phyloP scores from a whole-genome alignment of 257 asterid species.

The Linaria vulgaris region DNA sequence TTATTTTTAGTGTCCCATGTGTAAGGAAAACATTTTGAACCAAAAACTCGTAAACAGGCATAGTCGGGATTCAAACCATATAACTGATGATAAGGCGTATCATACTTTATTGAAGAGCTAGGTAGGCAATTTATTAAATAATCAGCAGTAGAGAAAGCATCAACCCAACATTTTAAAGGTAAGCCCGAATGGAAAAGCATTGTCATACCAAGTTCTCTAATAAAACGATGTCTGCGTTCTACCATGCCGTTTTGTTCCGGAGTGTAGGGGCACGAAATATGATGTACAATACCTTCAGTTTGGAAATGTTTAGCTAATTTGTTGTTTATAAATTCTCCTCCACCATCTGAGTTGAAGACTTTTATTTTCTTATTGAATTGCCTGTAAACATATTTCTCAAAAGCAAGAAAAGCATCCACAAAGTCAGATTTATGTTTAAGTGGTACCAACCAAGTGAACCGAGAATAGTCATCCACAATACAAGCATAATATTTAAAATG shows the following conservation, averaged over 20 bases:
- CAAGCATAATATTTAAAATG: no score
- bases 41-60: background rate
- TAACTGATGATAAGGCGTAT: background rate
- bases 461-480: background rate
- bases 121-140: constrained; percentile 7
- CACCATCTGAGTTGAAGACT: background rate
- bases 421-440: background rate
- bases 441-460: background rate
- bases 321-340: background rate
- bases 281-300: constrained; percentile 14
- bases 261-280: constrained; percentile 7
- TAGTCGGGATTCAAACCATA: background rate
- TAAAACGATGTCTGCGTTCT: constrained; percentile 10
- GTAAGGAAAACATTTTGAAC: constrained; percentile 11
- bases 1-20: no score
- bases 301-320: background rate
- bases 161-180: background rate
- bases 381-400: background rate
- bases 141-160: background rate
- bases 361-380: background rate
- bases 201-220: constrained; percentile 19
- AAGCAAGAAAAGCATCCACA: no score
- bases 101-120: background rate
- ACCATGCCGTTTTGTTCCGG: constrained; percentile 18
- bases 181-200: constrained; percentile 16